phyloP scores from a whole-genome alignment of 1,139 yeast genomes.

The Arxiozyma telluris region DNA sequence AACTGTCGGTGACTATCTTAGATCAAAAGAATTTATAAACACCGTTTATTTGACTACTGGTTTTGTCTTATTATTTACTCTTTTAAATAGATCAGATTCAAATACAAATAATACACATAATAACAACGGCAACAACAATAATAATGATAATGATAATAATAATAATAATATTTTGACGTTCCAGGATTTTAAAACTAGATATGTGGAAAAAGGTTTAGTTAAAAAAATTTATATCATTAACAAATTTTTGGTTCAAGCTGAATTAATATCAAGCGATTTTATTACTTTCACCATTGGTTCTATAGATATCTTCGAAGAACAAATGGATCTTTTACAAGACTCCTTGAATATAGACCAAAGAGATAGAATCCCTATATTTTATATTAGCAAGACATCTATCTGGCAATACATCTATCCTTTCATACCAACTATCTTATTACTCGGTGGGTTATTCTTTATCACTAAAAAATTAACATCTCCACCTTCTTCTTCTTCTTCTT shows the following conservation, averaged over 20 bases:
- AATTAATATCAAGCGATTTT: constrained; percentile 40
- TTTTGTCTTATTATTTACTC: constrained; percentile 32
- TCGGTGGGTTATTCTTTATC: constrained; percentile 79
- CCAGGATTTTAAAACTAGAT: constrained; percentile 82
- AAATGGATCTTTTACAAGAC: constrained; percentile 66
- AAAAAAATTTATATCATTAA: constrained; percentile 68
- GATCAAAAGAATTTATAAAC: constrained; percentile 35
- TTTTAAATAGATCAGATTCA: constrained; percentile 12
- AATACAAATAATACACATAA: background rate
- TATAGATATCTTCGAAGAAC: constrained; percentile 81
- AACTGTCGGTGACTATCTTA: constrained; percentile 31
- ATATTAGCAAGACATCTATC: constrained; percentile 58
- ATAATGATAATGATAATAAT: constrained; percentile 5
- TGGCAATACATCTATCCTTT: constrained; percentile 60
- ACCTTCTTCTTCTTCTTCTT: constrained; percentile 44
- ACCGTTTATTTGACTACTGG: constrained; percentile 33
- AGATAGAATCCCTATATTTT: constrained; percentile 78
- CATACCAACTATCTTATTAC: constrained; percentile 71
- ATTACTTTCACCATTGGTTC: constrained; percentile 80
- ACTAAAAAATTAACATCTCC: constrained; percentile 43
- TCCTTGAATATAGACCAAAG: constrained; percentile 51
- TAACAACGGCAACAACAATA: background rate
- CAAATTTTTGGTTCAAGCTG: constrained; percentile 70
- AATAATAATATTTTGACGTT: constrained; percentile 52
- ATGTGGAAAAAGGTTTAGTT: constrained; percentile 77